Evolutionary conservation across 805 yeast species (phyloP).

Genomic region (Ogataea saltuana): DNA sequence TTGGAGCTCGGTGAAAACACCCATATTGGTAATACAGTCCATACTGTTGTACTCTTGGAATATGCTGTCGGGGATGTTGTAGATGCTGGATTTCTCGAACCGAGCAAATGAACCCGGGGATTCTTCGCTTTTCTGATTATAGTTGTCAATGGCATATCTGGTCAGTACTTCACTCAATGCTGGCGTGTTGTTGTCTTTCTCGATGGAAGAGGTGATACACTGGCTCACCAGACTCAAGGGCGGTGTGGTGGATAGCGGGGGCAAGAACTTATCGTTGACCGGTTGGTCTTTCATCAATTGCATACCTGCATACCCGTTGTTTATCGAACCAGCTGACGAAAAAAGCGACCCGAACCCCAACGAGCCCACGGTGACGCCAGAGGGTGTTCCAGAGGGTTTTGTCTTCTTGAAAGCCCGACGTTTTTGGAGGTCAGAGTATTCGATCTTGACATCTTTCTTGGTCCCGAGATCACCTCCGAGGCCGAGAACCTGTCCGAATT

Average conservation of each 20-base stretch:
- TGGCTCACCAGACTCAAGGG: conserved; percentile 63
- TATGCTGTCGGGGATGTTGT: conserved; percentile 78
- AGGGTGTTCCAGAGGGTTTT: conserved; percentile 11
- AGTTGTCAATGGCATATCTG: conserved; percentile 67
- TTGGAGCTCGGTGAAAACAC: conserved; percentile 75
- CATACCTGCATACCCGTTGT: conserved; percentile 19
- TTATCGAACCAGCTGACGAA: conserved; percentile 10
- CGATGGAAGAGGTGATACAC: conserved; percentile 59
- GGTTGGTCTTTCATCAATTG: conserved; percentile 25
- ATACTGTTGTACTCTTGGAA: conserved; percentile 69
- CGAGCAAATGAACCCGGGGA: conserved; percentile 62
- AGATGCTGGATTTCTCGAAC: conserved; percentile 67
- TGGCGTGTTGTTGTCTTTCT: conserved; percentile 58
- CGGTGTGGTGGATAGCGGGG: conserved; percentile 51
- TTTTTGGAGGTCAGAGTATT: conserved; percentile 29
- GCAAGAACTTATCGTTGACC: conserved; percentile 33
- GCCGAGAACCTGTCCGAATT: conserved; percentile 33
- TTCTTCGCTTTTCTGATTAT: conserved; percentile 48
- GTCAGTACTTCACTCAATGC: conserved; percentile 56
- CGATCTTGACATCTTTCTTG: conserved; percentile 22
- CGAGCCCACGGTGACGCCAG: conserved; percentile 5
- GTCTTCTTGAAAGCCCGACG: conserved; percentile 29
- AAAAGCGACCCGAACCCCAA: conserved; percentile 19
- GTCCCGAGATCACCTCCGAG: conserved; percentile 17
- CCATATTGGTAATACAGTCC: conserved; percentile 72